Percentiles rank a stretch among this genome's conserved stretches.
phyloP scores from a whole-genome alignment of 2,329 filamentous ascomycete species.

The Xylaria hypoxylon region DNA sequence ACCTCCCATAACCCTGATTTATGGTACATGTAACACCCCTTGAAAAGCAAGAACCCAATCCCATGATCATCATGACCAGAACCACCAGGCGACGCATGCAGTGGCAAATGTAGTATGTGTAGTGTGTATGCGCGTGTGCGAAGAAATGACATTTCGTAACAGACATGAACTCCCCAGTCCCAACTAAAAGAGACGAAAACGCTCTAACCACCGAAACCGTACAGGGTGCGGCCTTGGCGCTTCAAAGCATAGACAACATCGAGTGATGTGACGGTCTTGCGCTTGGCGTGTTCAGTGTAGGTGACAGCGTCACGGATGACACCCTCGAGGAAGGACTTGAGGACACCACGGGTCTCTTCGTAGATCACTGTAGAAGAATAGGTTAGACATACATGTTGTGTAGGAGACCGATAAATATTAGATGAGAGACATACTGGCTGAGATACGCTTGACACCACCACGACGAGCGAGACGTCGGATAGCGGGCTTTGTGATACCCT shows the following conservation, averaged over 20 bases:
- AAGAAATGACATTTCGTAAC: conserved; percentile 53
- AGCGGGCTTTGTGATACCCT: conserved; percentile 98
- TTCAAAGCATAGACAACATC: conserved; percentile 73
- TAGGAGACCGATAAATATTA: background rate
- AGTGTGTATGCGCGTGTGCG: conserved; percentile 39
- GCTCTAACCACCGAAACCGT: conserved; percentile 74
- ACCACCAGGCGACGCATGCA: conserved; percentile 46
- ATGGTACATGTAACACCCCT: conserved; percentile 53
- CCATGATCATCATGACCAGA: conserved; percentile 53
- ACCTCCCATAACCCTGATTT: conserved; percentile 49
- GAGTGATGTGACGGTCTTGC: conserved; percentile 76
- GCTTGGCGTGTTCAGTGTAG: conserved; percentile 86
- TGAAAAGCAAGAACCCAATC: conserved; percentile 49
- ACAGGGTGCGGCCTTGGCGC: conserved; percentile 74
- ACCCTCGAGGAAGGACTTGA: conserved; percentile 86
- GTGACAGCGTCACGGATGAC: conserved; percentile 84
- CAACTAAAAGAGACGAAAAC: conserved; percentile 62
- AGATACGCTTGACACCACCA: conserved; percentile 99
- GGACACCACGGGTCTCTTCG: conserved; percentile 83
- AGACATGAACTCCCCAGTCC: conserved; percentile 49
- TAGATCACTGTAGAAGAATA: conserved; percentile 72
- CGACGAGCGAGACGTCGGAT: conserved; percentile 98
- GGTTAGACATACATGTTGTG: background rate
- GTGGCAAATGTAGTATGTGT: conserved; percentile 43
- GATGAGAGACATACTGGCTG: conserved; percentile 75